Evolutionary conservation across 441 rosid genomes (phyloP), one percentile per base, ranked within the genome.

Genomic region (Croton laevigatus): DNA sequence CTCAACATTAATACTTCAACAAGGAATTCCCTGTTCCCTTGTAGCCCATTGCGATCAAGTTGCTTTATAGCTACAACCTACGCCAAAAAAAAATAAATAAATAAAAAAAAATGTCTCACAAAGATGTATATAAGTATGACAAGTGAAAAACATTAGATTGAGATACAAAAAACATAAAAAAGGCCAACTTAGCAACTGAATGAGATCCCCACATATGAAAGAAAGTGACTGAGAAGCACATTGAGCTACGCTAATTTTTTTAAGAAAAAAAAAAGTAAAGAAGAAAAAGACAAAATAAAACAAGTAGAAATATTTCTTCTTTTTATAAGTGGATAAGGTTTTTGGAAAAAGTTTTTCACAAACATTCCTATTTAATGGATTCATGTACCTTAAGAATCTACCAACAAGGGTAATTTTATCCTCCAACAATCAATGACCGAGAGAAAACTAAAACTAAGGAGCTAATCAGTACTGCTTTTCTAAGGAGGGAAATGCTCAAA

Each of bases 31-130:
- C 91, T 81, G 71, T 89, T 87, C 79, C 97, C 98, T 87, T 93
- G 97, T 66, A 89, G 81, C 51, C 97, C 93, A 79, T 89, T 88
- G 27, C 89, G 90, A 76, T 91, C 97, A 49, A 89, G 92, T 82
- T 91, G 97, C 85, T 93, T 93, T 73, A 93, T 92, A 51, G 98
- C 97, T 58, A 86, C 98, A 69, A 93, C 86, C 98, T 93, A 69
- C 59, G 68, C 61, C 73, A 71, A 67, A 62, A 46, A 46, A 78
- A 67, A 65, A 72, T 40, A 59, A 42, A n/a, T n/a, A n/a, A n/a
- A n/a, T n/a, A n/a, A n/a, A n/a, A n/a, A n/a, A n/a, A n/a, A n/a
- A n/a, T n/a, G 65, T 62, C 73, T 62, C 67, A 60, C 75, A 27
- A 62, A 40, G 63, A 59, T 42, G 42, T 42, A 16, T 22, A 61